A percentile compares a stretch with the other conserved stretches of the same genome.
These are phyloP conservation scores for Colletotrichum trifolii DNA, from an alignment of 2,329 filamentous ascomycete species.

Conservation along the genomic window DNA sequence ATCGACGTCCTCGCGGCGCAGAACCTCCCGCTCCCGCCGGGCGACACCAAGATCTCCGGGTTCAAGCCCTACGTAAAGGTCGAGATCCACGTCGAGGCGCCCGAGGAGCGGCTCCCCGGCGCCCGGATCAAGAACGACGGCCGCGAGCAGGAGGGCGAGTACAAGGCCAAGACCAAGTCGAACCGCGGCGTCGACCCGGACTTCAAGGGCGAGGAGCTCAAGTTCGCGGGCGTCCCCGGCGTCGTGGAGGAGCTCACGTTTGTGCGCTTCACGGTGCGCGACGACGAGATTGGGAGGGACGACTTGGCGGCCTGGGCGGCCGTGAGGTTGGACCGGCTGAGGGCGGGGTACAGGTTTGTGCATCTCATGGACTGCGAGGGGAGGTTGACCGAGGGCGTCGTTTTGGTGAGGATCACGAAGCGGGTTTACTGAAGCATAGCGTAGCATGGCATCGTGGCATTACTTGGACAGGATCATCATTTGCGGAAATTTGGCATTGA, in stretches of 20 bases:
- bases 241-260: conserved; percentile 78
- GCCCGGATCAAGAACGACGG: conserved; percentile 51
- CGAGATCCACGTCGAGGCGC: conserved; percentile 84
- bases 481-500: no score
- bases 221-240: conserved; percentile 65
- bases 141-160: conserved; percentile 56
- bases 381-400: conserved; percentile 70
- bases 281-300: conserved; percentile 84
- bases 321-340: conserved; percentile 83
- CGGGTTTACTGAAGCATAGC: conserved; percentile 43
- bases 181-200: conserved; percentile 71
- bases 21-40: conserved; percentile 73
- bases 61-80: conserved; percentile 87
- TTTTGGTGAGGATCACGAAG: conserved; percentile 82
- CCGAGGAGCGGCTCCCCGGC: conserved; percentile 53
- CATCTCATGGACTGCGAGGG: conserved; percentile 79
- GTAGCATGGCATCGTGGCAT: not conserved
- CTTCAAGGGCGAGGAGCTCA: conserved; percentile 67
- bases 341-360: conserved; percentile 80
- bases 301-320: conserved; percentile 89
- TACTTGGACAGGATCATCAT: not conserved
- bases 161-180: conserved; percentile 70
- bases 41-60: conserved; percentile 60
- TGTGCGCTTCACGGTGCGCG: conserved; percentile 85
- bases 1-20: conserved; percentile 84